Evolutionary conservation across 2,329 filamentous ascomycete species (phyloP).

Genomic region (Fusarium begoniae): DNA sequence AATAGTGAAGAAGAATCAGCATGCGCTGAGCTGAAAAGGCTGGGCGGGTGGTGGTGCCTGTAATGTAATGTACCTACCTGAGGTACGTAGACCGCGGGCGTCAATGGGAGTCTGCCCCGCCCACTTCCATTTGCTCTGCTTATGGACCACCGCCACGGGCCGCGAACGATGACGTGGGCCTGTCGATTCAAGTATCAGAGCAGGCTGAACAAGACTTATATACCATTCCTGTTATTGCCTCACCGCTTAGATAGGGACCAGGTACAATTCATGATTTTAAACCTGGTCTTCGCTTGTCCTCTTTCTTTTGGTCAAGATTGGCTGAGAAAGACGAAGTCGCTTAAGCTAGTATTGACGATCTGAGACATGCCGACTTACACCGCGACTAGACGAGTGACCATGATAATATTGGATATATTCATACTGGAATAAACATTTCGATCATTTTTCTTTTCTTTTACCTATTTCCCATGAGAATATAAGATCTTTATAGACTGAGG

Average conservation of each 20-base stretch:
- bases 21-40: conserved; percentile 28
- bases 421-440: background rate
- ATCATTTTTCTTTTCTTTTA: too few relatives aligned
- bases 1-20: conserved; percentile 6
- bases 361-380: conserved; percentile 14
- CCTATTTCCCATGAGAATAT: too few relatives aligned
- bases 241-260: background rate
- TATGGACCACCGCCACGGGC: conserved; percentile 32
- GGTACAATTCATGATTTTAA: background rate
- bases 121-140: conserved; percentile 5
- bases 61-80: background rate
- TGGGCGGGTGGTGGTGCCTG: background rate
- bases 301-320: background rate
- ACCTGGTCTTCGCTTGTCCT: background rate
- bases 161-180: conserved; percentile 42
- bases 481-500: too few relatives aligned
- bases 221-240: background rate
- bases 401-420: background rate
- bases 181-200: background rate
- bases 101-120: conserved; percentile 21
- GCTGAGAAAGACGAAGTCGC: background rate
- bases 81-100: background rate
- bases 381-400: background rate
- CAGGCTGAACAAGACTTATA: background rate
- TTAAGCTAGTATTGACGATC: background rate